Percentiles rank a stretch among this genome's conserved stretches.
These are phyloP conservation scores for Ulota crispa DNA, from an alignment of 225 moss, liverwort and hornwort species.

Conservation along the genomic window DNA sequence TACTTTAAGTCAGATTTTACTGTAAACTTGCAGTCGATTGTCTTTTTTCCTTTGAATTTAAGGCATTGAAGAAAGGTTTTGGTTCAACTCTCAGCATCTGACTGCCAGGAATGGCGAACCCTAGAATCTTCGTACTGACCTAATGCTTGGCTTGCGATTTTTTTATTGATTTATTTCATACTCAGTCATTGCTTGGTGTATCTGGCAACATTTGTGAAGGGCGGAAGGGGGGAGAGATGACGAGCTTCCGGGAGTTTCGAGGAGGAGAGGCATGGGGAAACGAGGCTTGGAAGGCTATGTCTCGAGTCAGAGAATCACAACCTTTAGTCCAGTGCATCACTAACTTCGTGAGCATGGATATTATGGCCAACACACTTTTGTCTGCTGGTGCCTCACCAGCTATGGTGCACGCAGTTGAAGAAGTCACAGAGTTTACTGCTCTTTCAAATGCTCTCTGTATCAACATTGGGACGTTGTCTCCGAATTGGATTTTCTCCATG, in stretches of 20 bases:
- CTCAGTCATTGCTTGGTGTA: not conserved
- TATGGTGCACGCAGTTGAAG: constrained; percentile 97
- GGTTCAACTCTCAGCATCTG: not conserved
- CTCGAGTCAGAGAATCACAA: constrained; percentile 71
- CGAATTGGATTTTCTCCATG: constrained; percentile 97
- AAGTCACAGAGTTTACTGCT: constrained; percentile 84
- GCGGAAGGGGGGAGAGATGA: constrained; percentile 43
- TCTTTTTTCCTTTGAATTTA: not conserved
- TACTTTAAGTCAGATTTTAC: not conserved
- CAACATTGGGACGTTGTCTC: constrained; percentile 91
- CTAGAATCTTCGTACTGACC: not conserved
- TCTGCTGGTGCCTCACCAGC: constrained; percentile 93
- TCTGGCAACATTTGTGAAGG: not conserved
- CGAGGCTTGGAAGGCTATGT: constrained; percentile 94
- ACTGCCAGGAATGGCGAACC: not conserved
- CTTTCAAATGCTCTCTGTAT: constrained; percentile 94
- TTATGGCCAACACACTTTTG: constrained; percentile 93
- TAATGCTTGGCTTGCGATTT: not conserved
- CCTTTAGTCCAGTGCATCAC: constrained; percentile 95
- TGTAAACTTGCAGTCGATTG: not conserved
- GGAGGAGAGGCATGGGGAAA: constrained; percentile 87
- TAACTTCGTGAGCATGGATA: constrained; percentile 97
- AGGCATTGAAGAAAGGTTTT: not conserved
- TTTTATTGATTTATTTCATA: not conserved
- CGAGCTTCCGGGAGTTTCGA: constrained; percentile 93